phyloP scores from a whole-genome alignment of 192 early-diverging fungal species.

The Entrophospora sp. region DNA sequence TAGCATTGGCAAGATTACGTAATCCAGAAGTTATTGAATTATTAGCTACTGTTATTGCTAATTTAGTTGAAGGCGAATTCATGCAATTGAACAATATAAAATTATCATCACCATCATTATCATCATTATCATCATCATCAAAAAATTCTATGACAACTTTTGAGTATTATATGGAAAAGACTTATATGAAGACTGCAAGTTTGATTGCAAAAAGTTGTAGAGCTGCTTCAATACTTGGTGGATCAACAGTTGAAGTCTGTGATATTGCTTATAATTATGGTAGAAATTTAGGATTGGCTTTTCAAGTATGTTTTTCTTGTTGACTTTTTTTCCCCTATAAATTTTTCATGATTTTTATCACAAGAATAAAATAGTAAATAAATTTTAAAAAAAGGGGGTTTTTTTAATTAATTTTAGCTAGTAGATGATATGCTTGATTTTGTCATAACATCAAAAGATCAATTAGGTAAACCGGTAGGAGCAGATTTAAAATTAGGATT shows the following conservation, averaged over 20 bases:
- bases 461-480: conserved; percentile 85
- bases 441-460: conserved; percentile 57
- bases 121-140: not conserved
- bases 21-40: conserved; percentile 91
- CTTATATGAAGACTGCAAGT: conserved; percentile 90
- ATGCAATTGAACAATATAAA: conserved; percentile 69
- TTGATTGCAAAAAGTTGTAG: conserved; percentile 90
- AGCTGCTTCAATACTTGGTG: conserved; percentile 78
- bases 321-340: not conserved
- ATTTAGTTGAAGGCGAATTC: conserved; percentile 95
- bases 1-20: conserved; percentile 81
- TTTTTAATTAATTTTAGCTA: conserved; percentile 37
- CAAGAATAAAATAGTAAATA: not conserved
- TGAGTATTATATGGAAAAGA: conserved; percentile 91
- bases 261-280: conserved; percentile 85
- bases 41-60: conserved; percentile 83
- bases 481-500: conserved; percentile 84
- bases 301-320: conserved; percentile 61
- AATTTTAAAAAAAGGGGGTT: not conserved
- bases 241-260: conserved; percentile 56
- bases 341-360: conserved; percentile 4
- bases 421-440: conserved; percentile 93
- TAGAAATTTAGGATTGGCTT: conserved; percentile 83
- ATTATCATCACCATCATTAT: not conserved
- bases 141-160: conserved; percentile 42